Base-by-base conservation (phyloP, 345 rosid genomes). In the Kandelia obovata region DNA sequence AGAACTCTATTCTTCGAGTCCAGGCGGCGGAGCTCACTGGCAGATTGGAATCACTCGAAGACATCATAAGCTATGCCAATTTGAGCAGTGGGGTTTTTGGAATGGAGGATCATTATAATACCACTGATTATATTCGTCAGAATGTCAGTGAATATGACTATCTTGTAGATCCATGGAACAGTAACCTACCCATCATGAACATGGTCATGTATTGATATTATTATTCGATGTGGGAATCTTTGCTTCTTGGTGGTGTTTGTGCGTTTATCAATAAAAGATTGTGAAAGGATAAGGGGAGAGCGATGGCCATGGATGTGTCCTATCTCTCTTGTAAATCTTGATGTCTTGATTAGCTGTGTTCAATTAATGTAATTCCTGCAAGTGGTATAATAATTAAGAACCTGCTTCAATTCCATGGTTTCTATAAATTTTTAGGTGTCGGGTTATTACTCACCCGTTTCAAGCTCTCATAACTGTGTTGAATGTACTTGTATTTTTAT, bases 41-140 rank as follows among this genome's bases (percentile, higher is more conserved):
- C 49, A 68, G 77, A 68, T 31, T 73, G 53, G 64, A 25, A 4
- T 67, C 77, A 30, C 77, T 73, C 51, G 55, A 62, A 47, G 77
- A 73, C 32, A 73, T 73, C 37, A 32, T 67, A 28, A 61, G 35
- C 4, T 31, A 72, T 28, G 77, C 31, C 32, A 55, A 67, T 55
- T 46, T 53, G 20, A 30, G 27, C 66, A 51, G 43, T 23, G 30
- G 57, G n/a, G 9, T 27, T 26, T 21, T 57, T n/a, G 59, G 8
- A 16, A 5, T 25, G 2, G 61, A 58, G 5, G 47, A 1, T 25
- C 6, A 15, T 5, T 13, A 26, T 13, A 26, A 3, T 21, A 20
- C 53, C 30, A 1, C 10, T 37, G 6, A 6, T 63, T 19, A 19
- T 57, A 17, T 47, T 46, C 28, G 25, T 53, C 58, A 65, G 70